Evolutionary conservation across 1,284 basidiomycete genomes (phyloP).

Genomic region (Rhodotorula sp.): DNA sequence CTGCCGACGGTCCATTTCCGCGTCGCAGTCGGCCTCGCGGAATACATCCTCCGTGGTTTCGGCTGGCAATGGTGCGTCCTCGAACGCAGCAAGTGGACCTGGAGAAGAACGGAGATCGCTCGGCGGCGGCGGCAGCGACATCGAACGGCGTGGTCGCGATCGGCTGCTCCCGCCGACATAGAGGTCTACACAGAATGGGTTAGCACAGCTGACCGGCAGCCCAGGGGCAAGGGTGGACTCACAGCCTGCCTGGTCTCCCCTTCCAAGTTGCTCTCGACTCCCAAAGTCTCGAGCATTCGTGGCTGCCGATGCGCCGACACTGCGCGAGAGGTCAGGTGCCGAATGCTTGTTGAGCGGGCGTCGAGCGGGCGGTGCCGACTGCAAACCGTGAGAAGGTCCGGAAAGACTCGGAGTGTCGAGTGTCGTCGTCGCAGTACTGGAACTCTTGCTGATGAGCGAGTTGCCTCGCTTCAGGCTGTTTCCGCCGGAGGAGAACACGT

Average conservation of each 20-base stretch:
- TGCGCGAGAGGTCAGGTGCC: conserved; percentile 14
- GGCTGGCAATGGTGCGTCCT: background rate
- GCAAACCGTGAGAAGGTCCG: background rate
- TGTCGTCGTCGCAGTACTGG: conserved; percentile 30
- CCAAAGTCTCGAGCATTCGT: no score
- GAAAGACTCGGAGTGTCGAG: conserved; percentile 15
- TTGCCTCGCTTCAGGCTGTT: conserved; percentile 24
- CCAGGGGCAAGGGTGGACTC: no score
- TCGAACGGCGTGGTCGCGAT: conserved; percentile 13
- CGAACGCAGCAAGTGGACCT: background rate
- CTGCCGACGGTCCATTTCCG: no score
- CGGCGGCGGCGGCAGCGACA: conserved; percentile 20
- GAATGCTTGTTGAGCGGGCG: conserved; percentile 15
- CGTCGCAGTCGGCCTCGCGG: background rate
- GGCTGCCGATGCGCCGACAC: background rate
- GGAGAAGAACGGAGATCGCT: background rate
- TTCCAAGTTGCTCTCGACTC: background rate
- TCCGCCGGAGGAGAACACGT: conserved; percentile 24
- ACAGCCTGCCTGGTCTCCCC: background rate
- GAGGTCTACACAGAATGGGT: no score
- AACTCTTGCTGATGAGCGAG: conserved; percentile 30
- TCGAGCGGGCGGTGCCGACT: background rate
- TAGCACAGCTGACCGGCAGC: no score
- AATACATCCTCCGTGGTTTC: conserved; percentile 2
- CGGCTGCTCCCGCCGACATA: background rate